A percentile compares a stretch with the other conserved stretches of the same genome.
phyloP scores from a whole-genome alignment of 2,329 filamentous ascomycete species.

The Parascedosporium putredinis region DNA sequence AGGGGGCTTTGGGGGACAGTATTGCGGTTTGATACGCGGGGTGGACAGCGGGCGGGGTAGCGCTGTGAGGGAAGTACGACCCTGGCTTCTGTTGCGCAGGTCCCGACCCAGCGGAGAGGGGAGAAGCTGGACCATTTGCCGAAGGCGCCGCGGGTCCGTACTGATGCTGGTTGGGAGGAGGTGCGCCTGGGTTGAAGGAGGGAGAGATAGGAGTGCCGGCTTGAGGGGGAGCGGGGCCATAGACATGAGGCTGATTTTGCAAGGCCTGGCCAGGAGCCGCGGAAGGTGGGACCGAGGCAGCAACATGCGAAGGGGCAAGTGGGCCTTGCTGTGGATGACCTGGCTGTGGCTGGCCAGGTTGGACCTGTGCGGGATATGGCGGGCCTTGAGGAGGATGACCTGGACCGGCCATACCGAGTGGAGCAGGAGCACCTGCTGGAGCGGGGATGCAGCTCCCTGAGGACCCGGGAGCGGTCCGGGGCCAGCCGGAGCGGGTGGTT shows the following conservation, averaged over 20 bases:
- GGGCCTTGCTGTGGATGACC: neutral
- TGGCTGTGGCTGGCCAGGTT: neutral
- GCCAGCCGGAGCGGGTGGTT: neutral
- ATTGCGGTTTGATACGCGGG: neutral
- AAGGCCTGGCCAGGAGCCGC: neutral
- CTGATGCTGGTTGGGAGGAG: neutral
- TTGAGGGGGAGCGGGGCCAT: neutral
- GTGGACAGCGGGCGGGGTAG: neutral
- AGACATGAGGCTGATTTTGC: neutral
- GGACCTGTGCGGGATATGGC: no score
- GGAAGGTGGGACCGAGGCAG: neutral
- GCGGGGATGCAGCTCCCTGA: neutral
- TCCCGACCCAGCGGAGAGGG: neutral
- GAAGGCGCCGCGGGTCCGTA: neutral
- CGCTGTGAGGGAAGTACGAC: neutral
- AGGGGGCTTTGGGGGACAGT: neutral
- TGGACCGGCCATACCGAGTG: neutral
- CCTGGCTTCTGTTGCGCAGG: neutral
- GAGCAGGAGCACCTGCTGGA: neutral
- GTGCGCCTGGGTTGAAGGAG: neutral
- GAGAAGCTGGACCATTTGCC: neutral
- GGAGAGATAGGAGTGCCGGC: neutral
- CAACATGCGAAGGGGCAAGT: no score
- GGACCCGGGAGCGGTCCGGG: neutral
- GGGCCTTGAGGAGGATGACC: no score